Base-by-base conservation (phyloP, 192 early-diverging fungal genomes). In the Backusella westeae region DNA sequence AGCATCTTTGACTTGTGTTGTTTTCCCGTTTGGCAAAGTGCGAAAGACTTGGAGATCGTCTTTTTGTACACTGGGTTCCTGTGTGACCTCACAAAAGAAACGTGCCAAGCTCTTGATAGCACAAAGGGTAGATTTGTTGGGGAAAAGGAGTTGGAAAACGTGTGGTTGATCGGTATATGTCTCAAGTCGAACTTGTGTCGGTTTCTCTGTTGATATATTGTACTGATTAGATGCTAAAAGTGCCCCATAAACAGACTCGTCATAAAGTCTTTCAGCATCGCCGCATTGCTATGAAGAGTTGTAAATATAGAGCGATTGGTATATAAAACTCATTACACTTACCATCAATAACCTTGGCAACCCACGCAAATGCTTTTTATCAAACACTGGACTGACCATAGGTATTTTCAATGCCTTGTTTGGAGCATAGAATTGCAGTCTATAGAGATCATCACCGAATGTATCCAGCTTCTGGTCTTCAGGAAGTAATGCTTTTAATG, bases 151-250 rank as follows among this genome's bases (percentile, higher is more conserved):
- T 35, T 89, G 82, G 56, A 87, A 89, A 14, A 87, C 86, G 67
- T 89, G 88, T n/a, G 86, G 86, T 76, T 85, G 84, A 68, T 87
- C 88, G 38, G 82, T 79, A 56, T 85, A 89, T 46, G 87, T 14
- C 26, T 82, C 82, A 17, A 89, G 46, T 7, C 74, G 81, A n/a
- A 86, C 70, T 12, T 75, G 53, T 23, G 80, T 85, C 7, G 46
- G 19, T 1, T n/a, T 21, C 23, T 21, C 9, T 7, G 34, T 34
- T 36, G 76, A 26, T 17, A 4, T 44, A 17, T 46, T 19, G 34
- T 34, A 71, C 41, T 38, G 29, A 38, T 78, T 34, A 5, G 80
- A 71, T 63, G 80, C 83, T 74, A 82, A 82, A 56, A 77, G 65
- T 17, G 80, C 78, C 63, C 83, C 80, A 29, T 84, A 85, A 74